A percentile compares a stretch with the other conserved stretches of the same genome.
Conservation (phyloP, 2,329 filamentous ascomycete species). For the Aspergillus luchuensis region DNA sequence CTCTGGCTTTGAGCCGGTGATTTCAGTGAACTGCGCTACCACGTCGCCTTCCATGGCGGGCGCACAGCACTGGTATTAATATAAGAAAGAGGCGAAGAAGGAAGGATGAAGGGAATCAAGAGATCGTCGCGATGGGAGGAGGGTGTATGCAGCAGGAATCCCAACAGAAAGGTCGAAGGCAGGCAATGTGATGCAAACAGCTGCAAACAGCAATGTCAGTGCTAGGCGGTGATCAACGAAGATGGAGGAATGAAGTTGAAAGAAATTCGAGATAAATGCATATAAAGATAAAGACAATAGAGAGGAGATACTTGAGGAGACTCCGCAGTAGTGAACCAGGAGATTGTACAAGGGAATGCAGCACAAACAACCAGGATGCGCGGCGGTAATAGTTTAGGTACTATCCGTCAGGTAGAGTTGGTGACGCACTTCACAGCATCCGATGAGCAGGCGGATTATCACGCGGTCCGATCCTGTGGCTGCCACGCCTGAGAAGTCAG, state of each 20-base stretch:
- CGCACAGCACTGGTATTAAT: not conserved
- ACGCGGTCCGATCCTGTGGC: not conserved
- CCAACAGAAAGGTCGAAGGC: conserved; percentile 9
- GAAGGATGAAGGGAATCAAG: not conserved
- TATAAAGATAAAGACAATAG: not conserved
- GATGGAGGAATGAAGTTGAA: not conserved
- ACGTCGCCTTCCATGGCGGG: conserved; percentile 66
- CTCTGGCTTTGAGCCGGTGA: conserved; percentile 74
- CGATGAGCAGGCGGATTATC: not conserved
- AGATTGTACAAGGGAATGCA: not conserved
- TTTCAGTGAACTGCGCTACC: conserved; percentile 74
- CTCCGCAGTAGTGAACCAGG: not conserved
- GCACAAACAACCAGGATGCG: not conserved
- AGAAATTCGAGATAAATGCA: not conserved
- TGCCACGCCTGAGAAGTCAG: not conserved
- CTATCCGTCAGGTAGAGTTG: conserved; percentile 1
- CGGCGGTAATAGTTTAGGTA: not conserved
- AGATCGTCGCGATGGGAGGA: conserved; percentile 7
- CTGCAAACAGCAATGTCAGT: conserved; percentile 29
- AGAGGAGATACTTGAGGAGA: not conserved
- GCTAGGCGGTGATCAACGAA: conserved; percentile 6
- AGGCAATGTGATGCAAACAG: conserved; percentile 31
- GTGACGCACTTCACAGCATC: conserved; percentile 3
- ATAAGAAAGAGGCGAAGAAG: not conserved
- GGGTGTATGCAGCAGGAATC: conserved; percentile 3